These are phyloP conservation scores for Mycena sp. DNA, from an alignment of 1,284 basidiomycete species.

Conservation along the genomic window DNA sequence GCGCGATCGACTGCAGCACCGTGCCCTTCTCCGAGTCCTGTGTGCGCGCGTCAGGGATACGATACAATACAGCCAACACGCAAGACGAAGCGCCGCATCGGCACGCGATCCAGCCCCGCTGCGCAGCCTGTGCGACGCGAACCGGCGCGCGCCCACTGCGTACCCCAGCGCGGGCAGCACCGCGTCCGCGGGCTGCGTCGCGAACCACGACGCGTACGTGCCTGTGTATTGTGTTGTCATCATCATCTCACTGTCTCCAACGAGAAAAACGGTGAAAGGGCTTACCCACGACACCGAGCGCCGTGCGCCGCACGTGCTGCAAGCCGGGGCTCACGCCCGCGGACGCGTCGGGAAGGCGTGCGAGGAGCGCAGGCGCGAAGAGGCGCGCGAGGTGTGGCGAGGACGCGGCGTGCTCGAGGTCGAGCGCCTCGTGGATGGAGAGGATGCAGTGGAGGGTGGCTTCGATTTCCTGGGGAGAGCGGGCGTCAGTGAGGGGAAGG, in stretches of 20 bases:
- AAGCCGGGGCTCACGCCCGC: not conserved
- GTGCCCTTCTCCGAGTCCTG: slow-evolving; percentile 90
- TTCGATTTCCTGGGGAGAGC: slow-evolving; percentile 75
- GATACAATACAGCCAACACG: not conserved
- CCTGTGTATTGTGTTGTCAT: slow-evolving; percentile 52
- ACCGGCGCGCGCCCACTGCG: slow-evolving; percentile 57
- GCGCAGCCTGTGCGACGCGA: slow-evolving; percentile 84
- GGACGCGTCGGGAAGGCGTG: slow-evolving; percentile 66
- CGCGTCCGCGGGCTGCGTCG: slow-evolving; percentile 16
- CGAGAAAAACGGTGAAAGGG: not conserved
- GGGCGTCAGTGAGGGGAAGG: too few species aligned
- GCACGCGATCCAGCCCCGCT: slow-evolving; percentile 79
- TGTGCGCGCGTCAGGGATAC: not conserved
- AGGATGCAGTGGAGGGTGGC: slow-evolving; percentile 86
- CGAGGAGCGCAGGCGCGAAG: slow-evolving; percentile 77
- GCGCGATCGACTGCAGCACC: slow-evolving; percentile 89
- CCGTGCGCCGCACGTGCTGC: slow-evolving; percentile 69
- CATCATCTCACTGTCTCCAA: not conserved
- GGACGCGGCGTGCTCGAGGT: slow-evolving; percentile 64
- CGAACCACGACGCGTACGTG: slow-evolving; percentile 63
- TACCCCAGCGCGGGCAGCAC: slow-evolving; percentile 17
- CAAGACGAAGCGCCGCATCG: slow-evolving; percentile 56
- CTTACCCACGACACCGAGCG: slow-evolving; percentile 76
- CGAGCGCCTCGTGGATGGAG: slow-evolving; percentile 87
- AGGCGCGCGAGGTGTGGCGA: slow-evolving; percentile 68